Evolutionary conservation across 2,329 filamentous ascomycete genomes (phyloP), one percentile per base, ranked within the genome.

Genomic region (Dryadomyces quercus-mongolicae): DNA sequence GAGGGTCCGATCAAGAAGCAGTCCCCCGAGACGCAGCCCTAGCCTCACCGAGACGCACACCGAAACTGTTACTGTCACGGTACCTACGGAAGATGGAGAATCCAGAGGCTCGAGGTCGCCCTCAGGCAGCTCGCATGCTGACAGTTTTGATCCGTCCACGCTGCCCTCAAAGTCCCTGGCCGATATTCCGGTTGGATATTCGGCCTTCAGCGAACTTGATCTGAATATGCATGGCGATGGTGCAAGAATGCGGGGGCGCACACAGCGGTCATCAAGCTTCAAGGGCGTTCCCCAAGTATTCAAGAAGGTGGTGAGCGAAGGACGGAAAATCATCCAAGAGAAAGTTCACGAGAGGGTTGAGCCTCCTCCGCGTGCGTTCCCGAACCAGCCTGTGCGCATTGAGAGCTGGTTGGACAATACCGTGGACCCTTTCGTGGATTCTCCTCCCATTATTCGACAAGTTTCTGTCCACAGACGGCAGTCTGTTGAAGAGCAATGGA

Each of bases 171-270:
- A 80, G 58, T 76, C 77, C 2, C 62, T 83, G 38, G 78, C 78
- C 16, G 80, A 84, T 42, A 78, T 84, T 50, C 80, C 81, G 0
- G 76, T 83, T 62, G 81, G 81, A 6, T 78, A 78, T 58, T 84
- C 81, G 18, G 81, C 81, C n/a, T 84, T 85, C 60, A 84, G 79
- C 59, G 80, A 80, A 60, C 69, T 84, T 7, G 80, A 84, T 53
- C 65, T 84, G 1, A 74, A 80, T 1, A 62, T 75, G 1, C 71
- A 72, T 20, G 72, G 72, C 6, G 69, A 76, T 53, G 68, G 72
- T n/a, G 66, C 68, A 31, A 73, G 55, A 65, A 64, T 42, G 69
- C 71, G 63, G 66, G 66, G 68, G 34, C 77, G 78, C 60, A 67
- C 73, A 8, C 76, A 78, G 48, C 70, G 78, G 45, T 78, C 73